phyloP scores from a whole-genome alignment of 176 grass and related monocot genomes.

The Avena atlantica region DNA sequence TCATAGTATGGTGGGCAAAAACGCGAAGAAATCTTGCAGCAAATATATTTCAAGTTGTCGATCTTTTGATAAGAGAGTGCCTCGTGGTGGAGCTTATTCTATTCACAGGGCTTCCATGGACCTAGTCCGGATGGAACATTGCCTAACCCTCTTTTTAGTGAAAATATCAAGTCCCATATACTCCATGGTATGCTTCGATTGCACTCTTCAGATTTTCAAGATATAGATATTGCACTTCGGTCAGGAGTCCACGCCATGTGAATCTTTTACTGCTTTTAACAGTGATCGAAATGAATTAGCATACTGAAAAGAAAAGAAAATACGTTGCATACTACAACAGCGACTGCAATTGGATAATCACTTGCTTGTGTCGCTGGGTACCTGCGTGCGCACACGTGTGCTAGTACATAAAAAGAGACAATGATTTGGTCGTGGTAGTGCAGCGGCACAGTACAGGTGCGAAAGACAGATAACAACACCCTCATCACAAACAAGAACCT shows the following conservation, averaged over 20 bases:
- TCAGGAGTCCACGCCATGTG: not conserved
- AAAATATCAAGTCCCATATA: not conserved
- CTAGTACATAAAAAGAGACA: not conserved
- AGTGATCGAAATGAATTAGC: not conserved
- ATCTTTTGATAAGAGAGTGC: not conserved
- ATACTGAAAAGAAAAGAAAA: not conserved
- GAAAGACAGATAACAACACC: not conserved
- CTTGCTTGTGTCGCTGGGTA: not conserved
- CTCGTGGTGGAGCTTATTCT: not conserved
- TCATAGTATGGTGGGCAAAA: not conserved
- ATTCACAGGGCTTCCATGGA: not conserved
- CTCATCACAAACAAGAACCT: not conserved
- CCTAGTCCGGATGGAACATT: not conserved
- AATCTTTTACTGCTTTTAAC: not conserved
- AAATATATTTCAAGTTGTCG: not conserved
- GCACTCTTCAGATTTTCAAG: not conserved
- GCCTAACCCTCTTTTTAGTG: not conserved
- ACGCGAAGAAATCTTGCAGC: not conserved
- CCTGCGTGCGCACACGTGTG: not conserved
- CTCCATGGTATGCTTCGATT: not conserved
- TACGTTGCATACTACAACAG: not conserved
- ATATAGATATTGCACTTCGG: not conserved
- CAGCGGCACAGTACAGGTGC: not conserved
- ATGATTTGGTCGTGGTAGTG: conserved; percentile 21
- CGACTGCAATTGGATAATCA: not conserved